These are phyloP conservation scores for Solanum arcanum DNA, from an alignment of 257 asterid species.

Conservation along the genomic window DNA sequence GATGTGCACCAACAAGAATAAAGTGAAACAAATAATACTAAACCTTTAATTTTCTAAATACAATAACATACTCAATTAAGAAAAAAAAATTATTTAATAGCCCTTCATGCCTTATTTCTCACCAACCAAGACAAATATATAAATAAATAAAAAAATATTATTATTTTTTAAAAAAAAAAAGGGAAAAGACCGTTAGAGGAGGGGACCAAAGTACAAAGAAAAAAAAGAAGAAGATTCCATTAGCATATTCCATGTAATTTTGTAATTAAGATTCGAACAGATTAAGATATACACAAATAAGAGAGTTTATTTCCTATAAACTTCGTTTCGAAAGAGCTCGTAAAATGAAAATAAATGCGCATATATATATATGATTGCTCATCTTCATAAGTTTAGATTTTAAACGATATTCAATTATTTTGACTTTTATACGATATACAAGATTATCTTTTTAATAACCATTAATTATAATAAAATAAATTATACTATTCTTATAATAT, in stretches of 20 bases:
- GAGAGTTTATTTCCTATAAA: rapidly evolving
- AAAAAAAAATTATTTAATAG: background rate
- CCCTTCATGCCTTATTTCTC: background rate
- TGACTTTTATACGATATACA: background rate
- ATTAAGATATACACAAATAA: background rate
- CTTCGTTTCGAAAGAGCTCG: rapidly evolving
- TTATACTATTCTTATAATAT: background rate
- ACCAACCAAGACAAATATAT: background rate
- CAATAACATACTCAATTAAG: background rate
- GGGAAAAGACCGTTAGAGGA: background rate
- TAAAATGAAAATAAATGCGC: background rate
- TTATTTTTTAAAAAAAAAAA: background rate
- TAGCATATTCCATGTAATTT: background rate
- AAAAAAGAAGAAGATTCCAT: background rate
- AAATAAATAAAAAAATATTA: background rate
- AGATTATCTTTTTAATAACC: background rate
- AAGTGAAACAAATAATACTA: background rate
- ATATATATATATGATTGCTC: background rate
- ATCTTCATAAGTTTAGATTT: background rate
- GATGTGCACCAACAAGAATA: background rate
- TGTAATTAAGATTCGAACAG: rapidly evolving
- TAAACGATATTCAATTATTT: background rate
- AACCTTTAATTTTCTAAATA: background rate
- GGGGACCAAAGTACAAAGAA: background rate
- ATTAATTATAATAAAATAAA: background rate